A percentile compares a stretch with the other conserved stretches of the same genome.
Evolutionary conservation across 768 basidiomycete species (phyloP).

Genomic region (Agaricus subrufescens): DNA sequence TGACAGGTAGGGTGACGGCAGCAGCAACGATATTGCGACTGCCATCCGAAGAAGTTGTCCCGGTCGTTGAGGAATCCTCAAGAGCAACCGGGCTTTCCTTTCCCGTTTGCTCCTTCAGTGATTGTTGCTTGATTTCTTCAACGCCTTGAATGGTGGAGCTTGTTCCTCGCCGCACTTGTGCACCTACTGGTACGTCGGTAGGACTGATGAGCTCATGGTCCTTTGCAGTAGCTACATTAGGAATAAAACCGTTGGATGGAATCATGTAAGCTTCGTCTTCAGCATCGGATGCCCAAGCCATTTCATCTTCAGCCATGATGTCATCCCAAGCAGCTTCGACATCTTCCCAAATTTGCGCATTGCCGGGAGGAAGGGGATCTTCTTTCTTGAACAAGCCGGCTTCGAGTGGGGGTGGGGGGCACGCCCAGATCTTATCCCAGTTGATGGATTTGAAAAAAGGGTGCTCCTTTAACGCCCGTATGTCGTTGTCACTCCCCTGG

Average conservation of each 20-base stretch:
- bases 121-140: slow-evolving; percentile 2
- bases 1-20: slow-evolving; percentile 19
- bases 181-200: slow-evolving; percentile 5
- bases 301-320: slow-evolving; percentile 31
- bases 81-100: slow-evolving; percentile 14
- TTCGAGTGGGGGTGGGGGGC: slow-evolving; percentile 52
- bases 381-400: slow-evolving; percentile 35
- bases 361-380: slow-evolving; percentile 21
- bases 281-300: slow-evolving; percentile 51
- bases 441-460: slow-evolving; percentile 30
- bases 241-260: slow-evolving; percentile 4
- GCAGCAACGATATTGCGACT: slow-evolving; percentile 36
- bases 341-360: slow-evolving; percentile 44
- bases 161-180: slow-evolving; percentile 13
- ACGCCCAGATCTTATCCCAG: slow-evolving; percentile 66
- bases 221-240: background rate
- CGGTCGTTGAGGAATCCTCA: slow-evolving; percentile 15
- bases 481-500: slow-evolving; percentile 8
- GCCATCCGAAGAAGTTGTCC: slow-evolving; percentile 33
- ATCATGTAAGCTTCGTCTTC: slow-evolving; percentile 20
- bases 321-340: slow-evolving; percentile 53
- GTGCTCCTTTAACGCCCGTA: slow-evolving; percentile 1
- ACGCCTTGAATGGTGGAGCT: slow-evolving; percentile 14
- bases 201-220: background rate
- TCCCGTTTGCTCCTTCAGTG: background rate